Evolutionary conservation across 768 basidiomycete species (phyloP), one percentile per base, ranked within the genome.

Genomic region (Termitomyces titanicus): DNA sequence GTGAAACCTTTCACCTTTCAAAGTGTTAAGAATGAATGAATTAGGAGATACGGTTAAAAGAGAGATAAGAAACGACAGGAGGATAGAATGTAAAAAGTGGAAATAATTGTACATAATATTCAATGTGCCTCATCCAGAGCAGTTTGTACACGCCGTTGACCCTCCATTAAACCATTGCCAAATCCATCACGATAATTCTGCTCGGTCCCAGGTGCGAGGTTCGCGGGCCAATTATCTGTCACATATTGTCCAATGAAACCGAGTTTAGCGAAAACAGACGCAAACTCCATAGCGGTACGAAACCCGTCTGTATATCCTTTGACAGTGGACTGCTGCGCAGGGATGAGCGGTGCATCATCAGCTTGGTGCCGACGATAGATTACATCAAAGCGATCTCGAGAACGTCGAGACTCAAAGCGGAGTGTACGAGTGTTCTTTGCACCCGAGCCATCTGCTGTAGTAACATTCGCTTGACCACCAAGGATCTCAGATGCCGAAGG

Each of bases 161-260:
- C 58, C 33, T 53, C 55, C 58, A 25, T 62, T 11, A 85, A 64
- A 4, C 84, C 85, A 47, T 71, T 66, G 58, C 70, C 62, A 65
- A 85, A 85, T 57, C 72, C 78, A 35, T 68, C 66, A 24, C 61
- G 61, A 63, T 86, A 85, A 39, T 65, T 63, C 29, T 70, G 67
- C 54, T 80, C 73, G n/a, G 71, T 73, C 20, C 72, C 76, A 24
- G 63, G 64, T 10, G 61, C 62, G 18, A 79, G 64, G 17, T 71
- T 68, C 20, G 55, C 59, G 10, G 70, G 64, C 77, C 34, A 70
- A 69, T n/a, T 63, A 68, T 87, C 84, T 17, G 31, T 55, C n/a
- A 87, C 74, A 61, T 79, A 86, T 60, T 89, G 86, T 6, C 76
- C 80, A 17, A 68, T 66, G 63, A 88, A 89, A 0, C 86, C 87